Base-by-base conservation (phyloP, 371 early-diverging fungal species). In the Phascolomyces articulosus region DNA sequence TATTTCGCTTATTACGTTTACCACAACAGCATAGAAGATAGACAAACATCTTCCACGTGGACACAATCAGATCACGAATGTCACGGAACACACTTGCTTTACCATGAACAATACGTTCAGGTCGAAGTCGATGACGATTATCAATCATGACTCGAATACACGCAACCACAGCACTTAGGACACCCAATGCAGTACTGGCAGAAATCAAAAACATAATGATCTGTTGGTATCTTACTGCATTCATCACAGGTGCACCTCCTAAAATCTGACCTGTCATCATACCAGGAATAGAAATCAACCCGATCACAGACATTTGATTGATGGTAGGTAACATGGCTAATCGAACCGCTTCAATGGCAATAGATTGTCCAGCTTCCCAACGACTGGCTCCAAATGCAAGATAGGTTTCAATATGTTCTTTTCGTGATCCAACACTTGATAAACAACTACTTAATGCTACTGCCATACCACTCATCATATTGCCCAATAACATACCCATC, bases 231-330 rank as follows among this genome's bases (percentile, higher is more conserved):
- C 85, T 63, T 4, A 89, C 92, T 0, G 96, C 95, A 59, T 91
- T 87, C 68, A 88, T 83, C 31, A 94, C 90, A n/a, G 87, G 80
- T 0, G 91, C 91, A 20, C 95, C 96, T 34, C 91, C 92, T 41
- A 96, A 76, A 55, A 95, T 89, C 71, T 95, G 95, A 67, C 96
- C 96, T 0, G 93, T 93, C 96, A 95, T 95, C 80, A 92, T 87
- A n/a, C 94, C 96, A 0, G 96, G 96, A 49, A 95, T 95, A 8
- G 93, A 88, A 60, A 95, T 92, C 53, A 94, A 70, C 0, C 96
- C 96, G 57, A 91, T 91, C 34, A 93, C 88, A 26, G 91, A 85
- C 95, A 95, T 95, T 27, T 85, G 82, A 73, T 94, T 95, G 59
- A 96, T 87, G 0, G 90, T 90, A 2, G 96, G 96, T 57, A 95